phyloP scores from a whole-genome alignment of 257 asterid species.

The Solanum sitiens region DNA sequence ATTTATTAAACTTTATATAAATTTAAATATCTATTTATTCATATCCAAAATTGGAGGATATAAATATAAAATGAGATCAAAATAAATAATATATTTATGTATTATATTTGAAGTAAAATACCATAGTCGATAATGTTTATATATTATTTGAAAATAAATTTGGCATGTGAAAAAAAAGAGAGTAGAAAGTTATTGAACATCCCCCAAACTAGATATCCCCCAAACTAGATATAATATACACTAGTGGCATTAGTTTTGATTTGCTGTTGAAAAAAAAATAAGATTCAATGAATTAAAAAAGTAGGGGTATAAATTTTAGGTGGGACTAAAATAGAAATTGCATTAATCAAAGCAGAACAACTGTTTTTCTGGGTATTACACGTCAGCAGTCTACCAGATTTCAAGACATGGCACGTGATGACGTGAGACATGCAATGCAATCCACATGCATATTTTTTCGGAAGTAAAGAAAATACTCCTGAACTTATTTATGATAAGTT shows the following conservation, averaged over 20 bases:
- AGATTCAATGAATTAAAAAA: neutral
- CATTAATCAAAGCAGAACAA: neutral
- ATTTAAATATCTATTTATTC: accelerated
- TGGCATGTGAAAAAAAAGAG: neutral
- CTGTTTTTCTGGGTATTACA: neutral
- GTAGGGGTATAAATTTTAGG: neutral
- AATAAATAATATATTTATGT: no score
- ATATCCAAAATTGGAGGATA: no score
- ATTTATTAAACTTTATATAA: no score
- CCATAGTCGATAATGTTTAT: neutral
- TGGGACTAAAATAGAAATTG: neutral
- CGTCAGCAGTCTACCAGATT: neutral
- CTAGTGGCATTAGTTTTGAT: neutral
- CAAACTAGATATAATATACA: neutral
- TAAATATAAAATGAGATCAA: no score
- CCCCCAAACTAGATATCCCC: neutral
- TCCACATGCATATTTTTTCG: neutral
- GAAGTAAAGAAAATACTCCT: no score
- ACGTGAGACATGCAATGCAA: neutral
- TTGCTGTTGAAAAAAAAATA: neutral
- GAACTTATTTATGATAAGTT: no score
- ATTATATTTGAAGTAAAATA: no score
- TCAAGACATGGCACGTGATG: neutral
- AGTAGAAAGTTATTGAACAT: no score
- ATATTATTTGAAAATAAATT: neutral